Percentiles rank a stretch among this genome's conserved stretches.
phyloP scores from a whole-genome alignment of 495 filamentous ascomycete species.

The Hypomontagnella monticulosa region DNA sequence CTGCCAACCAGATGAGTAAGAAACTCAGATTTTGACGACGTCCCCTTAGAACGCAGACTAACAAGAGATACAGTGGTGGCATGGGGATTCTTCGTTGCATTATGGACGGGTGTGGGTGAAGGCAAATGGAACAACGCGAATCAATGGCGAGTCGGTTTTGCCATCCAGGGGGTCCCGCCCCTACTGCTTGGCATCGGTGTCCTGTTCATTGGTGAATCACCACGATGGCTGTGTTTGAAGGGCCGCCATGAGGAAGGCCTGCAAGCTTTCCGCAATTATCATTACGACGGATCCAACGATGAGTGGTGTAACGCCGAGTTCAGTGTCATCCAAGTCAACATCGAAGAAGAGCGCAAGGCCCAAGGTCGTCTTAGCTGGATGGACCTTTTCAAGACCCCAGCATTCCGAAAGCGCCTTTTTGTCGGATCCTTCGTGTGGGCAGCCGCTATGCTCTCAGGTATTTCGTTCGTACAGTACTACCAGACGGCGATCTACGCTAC shows the following conservation, averaged over 20 bases:
- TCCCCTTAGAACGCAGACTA: neutral
- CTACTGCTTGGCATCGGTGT: constrained; percentile 59
- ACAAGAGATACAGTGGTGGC: constrained; percentile 58
- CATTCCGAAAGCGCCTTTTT: constrained; percentile 59
- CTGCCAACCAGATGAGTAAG: constrained; percentile 51
- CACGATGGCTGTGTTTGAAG: constrained; percentile 66
- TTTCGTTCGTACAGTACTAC: constrained; percentile 64
- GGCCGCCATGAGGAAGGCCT: constrained; percentile 57
- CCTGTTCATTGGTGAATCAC: constrained; percentile 64
- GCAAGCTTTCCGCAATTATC: constrained; percentile 54
- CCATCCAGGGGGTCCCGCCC: constrained; percentile 62
- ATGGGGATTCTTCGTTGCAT: constrained; percentile 60
- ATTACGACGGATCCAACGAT: constrained; percentile 57
- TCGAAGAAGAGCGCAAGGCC: constrained; percentile 51
- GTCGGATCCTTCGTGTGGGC: constrained; percentile 63
- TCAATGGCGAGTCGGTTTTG: constrained; percentile 66
- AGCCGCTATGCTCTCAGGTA: constrained; percentile 63
- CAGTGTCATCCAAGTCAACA: constrained; percentile 55
- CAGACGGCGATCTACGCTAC: constrained; percentile 60
- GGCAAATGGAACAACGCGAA: constrained; percentile 47
- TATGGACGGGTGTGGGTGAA: constrained; percentile 56
- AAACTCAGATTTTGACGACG: neutral
- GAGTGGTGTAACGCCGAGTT: constrained; percentile 59
- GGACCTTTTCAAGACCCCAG: constrained; percentile 54
- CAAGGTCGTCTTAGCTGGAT: constrained; percentile 54